Evolutionary conservation across 2,329 filamentous ascomycete species (phyloP).

Genomic region (Ceratocystis cubensis): DNA sequence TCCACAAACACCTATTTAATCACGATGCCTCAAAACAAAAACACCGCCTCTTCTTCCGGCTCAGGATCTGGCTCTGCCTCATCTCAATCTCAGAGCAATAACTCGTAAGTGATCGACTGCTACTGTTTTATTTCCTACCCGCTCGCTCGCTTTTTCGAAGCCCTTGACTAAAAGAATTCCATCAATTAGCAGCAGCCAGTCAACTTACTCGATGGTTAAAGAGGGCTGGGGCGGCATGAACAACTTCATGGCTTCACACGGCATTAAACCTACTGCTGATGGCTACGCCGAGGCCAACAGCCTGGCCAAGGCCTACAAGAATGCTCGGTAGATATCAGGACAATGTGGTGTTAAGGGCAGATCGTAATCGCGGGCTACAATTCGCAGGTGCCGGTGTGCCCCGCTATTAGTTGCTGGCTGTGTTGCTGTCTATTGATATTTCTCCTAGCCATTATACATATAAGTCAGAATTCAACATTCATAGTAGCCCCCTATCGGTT

Average conservation of each 20-base stretch:
- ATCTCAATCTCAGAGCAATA: neutral
- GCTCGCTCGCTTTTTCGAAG: neutral
- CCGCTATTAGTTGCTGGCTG: neutral
- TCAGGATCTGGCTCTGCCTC: neutral
- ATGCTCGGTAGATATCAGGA: neutral
- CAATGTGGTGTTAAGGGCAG: neutral
- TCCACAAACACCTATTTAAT: neutral
- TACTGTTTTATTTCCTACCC: neutral
- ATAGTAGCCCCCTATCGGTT: neutral
- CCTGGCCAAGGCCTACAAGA: neutral
- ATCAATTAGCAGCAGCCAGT: constrained; percentile 26
- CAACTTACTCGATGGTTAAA: constrained; percentile 10
- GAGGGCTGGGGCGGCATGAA: neutral
- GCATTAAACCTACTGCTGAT: neutral
- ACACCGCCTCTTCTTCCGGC: neutral
- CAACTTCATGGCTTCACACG: constrained; percentile 1
- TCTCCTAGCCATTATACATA: neutral
- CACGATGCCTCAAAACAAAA: neutral
- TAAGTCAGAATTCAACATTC: neutral
- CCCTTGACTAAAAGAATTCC: neutral
- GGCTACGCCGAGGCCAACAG: neutral
- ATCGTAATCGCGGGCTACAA: too few species aligned
- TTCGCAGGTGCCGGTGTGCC: neutral
- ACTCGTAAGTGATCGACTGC: neutral
- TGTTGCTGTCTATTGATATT: neutral